Evolutionary conservation across 495 filamentous ascomycete species (phyloP).

Genomic region (Podospora tetraspora): DNA sequence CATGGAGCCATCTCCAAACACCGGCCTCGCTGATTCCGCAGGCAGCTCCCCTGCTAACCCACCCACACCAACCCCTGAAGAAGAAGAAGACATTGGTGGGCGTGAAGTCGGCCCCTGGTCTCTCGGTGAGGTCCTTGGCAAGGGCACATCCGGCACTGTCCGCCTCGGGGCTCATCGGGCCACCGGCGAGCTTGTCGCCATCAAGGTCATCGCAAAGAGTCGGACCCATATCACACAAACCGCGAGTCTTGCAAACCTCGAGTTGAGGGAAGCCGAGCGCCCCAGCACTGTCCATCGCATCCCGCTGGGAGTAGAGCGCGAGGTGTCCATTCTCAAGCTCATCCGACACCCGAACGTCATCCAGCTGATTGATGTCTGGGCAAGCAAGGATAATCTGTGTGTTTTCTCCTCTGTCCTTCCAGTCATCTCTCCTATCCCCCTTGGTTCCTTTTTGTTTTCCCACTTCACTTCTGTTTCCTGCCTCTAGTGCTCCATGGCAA

Average conservation of each 20-base stretch:
- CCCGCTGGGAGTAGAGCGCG: slow-evolving; percentile 81
- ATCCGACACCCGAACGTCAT: slow-evolving; percentile 92
- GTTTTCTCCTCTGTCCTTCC: slow-evolving; percentile 25
- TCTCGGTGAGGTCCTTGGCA: slow-evolving; percentile 77
- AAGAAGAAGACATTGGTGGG: neutral
- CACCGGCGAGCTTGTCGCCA: slow-evolving; percentile 72
- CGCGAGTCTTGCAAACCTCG: slow-evolving; percentile 70
- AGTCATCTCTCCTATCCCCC: neutral
- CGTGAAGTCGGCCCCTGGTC: slow-evolving; percentile 73
- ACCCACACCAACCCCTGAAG: neutral
- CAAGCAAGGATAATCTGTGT: slow-evolving; percentile 88
- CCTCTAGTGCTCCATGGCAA: neutral
- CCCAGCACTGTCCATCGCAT: slow-evolving; percentile 51
- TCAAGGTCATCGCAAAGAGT: slow-evolving; percentile 88
- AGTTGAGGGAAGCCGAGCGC: slow-evolving; percentile 21
- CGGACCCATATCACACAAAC: slow-evolving; percentile 65
- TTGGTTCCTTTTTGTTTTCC: neutral
- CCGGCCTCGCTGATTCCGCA: neutral
- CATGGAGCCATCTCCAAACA: neutral
- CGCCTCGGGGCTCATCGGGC: slow-evolving; percentile 70
- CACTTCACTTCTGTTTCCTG: neutral
- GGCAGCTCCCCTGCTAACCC: neutral
- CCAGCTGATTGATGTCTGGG: slow-evolving; percentile 90
- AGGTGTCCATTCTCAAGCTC: slow-evolving; percentile 93
- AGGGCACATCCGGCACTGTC: slow-evolving; percentile 79